Evolutionary conservation across 1,284 basidiomycete species (phyloP).

Genomic region (Gomphus bonarii): DNA sequence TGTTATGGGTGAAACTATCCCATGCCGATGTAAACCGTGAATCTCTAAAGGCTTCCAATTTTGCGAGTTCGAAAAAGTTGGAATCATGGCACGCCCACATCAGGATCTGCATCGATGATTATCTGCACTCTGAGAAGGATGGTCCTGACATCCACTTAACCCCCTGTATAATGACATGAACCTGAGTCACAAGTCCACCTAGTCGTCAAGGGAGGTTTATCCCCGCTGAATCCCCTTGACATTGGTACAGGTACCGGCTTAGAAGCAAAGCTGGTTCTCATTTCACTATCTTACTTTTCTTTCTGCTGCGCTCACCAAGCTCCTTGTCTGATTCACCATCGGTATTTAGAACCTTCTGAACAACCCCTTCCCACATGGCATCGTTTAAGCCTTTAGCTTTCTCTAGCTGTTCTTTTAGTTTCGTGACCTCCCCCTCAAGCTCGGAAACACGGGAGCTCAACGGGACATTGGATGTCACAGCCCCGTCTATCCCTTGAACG

Average conservation of each 20-base stretch:
- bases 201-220: conserved; percentile 22
- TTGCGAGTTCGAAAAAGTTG: neutral
- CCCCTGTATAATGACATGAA: neutral
- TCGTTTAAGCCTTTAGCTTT: conserved; percentile 82
- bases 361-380: conserved; percentile 80
- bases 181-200: conserved; percentile 5
- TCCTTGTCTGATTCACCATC: conserved; percentile 11
- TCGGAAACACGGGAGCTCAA: conserved; percentile 50
- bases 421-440: conserved; percentile 61
- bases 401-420: conserved; percentile 56
- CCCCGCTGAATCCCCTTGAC: conserved; percentile 46
- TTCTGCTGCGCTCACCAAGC: neutral
- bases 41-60: neutral
- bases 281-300: conserved; percentile 1
- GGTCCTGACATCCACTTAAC: neutral
- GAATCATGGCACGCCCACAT: neutral
- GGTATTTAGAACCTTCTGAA: conserved; percentile 43
- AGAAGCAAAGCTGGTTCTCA: neutral
- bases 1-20: neutral
- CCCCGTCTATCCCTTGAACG: conserved; percentile 30
- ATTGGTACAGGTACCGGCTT: conserved; percentile 19
- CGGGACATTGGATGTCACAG: conserved; percentile 20
- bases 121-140: neutral
- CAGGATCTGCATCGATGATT: neutral
- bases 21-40: neutral